phyloP scores from a whole-genome alignment of 1,284 basidiomycete genomes.

The Heterobasidion annosum region DNA sequence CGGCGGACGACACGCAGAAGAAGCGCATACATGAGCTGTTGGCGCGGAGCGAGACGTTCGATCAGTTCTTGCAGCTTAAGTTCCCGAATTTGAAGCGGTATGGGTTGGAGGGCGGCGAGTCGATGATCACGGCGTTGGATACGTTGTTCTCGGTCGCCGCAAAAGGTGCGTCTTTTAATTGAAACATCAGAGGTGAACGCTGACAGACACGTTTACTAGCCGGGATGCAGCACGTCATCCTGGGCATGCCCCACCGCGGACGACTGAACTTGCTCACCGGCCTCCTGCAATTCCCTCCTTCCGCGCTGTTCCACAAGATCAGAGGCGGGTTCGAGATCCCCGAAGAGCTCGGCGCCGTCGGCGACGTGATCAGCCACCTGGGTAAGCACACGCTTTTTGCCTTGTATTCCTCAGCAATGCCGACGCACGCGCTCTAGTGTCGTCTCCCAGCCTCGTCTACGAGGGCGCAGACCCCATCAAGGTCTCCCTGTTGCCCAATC shows the following conservation, averaged over 20 bases:
- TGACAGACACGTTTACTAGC: constrained; percentile 25
- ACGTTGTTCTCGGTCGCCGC: constrained; percentile 64
- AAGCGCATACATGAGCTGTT: constrained; percentile 64
- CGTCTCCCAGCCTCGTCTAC: constrained; percentile 55
- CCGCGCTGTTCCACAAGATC: constrained; percentile 78
- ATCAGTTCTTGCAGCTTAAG: constrained; percentile 73
- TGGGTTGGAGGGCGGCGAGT: constrained; percentile 83
- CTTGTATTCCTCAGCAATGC: not conserved
- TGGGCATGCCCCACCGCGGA: constrained; percentile 84
- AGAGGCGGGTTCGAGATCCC: constrained; percentile 69
- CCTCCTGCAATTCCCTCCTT: constrained; percentile 56
- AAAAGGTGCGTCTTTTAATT: constrained; percentile 30
- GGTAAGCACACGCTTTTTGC: constrained; percentile 26
- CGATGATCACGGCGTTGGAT: constrained; percentile 82
- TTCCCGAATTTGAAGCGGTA: constrained; percentile 82
- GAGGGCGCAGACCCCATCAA: constrained; percentile 46
- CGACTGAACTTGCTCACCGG: constrained; percentile 81
- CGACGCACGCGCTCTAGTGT: constrained; percentile 27
- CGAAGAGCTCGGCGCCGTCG: constrained; percentile 60
- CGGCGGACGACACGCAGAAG: constrained; percentile 24
- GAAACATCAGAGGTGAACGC: not conserved
- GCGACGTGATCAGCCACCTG: constrained; percentile 84
- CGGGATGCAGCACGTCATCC: constrained; percentile 62
- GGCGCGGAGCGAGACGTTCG: constrained; percentile 71
- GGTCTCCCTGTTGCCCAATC: constrained; percentile 78